Percentiles rank a stretch among this genome's conserved stretches.
Evolutionary conservation across 2,329 filamentous ascomycete genomes (phyloP).

Genomic region (Chaetomium sp.): DNA sequence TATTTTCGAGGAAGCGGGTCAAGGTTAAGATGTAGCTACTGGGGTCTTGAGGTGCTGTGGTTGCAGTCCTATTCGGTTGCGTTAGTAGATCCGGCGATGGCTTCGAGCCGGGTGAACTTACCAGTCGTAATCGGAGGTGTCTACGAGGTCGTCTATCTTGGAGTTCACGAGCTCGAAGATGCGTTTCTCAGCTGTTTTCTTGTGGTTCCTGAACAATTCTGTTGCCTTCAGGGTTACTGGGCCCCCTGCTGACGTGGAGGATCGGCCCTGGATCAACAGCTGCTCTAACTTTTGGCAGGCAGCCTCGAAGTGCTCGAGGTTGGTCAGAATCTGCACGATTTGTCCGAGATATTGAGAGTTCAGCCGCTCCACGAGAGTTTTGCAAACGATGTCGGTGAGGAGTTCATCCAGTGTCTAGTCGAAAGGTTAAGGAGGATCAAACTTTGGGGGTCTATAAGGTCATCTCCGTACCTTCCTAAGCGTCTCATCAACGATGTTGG

Average conservation of each 20-base stretch:
- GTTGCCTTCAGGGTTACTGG: constrained; percentile 81
- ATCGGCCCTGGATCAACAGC: constrained; percentile 80
- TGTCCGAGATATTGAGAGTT: constrained; percentile 93
- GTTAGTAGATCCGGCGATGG: constrained; percentile 23
- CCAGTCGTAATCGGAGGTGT: constrained; percentile 98
- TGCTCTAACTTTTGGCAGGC: constrained; percentile 89
- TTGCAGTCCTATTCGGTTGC: constrained; percentile 48
- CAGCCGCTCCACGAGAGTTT: constrained; percentile 82
- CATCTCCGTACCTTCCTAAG: constrained; percentile 65
- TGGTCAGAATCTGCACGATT: constrained; percentile 97
- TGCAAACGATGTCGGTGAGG: constrained; percentile 89
- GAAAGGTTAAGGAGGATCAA: constrained; percentile 11
- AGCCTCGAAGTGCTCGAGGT: constrained; percentile 93
- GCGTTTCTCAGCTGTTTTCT: constrained; percentile 94
- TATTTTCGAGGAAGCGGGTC: constrained; percentile 89
- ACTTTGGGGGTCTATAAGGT: neutral
- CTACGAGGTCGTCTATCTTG: constrained; percentile 96
- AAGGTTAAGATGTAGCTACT: constrained; percentile 95
- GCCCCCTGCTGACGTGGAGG: constrained; percentile 77
- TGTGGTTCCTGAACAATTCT: constrained; percentile 81
- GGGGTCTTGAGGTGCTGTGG: constrained; percentile 67
- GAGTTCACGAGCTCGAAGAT: constrained; percentile 99
- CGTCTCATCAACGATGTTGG: constrained; percentile 86
- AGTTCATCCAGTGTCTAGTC: constrained; percentile 84
- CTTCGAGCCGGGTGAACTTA: constrained; percentile 39